Percentiles rank a stretch among this genome's conserved stretches.
Conservation (phyloP, 805 yeast species). For the Myxozyma monticola region DNA sequence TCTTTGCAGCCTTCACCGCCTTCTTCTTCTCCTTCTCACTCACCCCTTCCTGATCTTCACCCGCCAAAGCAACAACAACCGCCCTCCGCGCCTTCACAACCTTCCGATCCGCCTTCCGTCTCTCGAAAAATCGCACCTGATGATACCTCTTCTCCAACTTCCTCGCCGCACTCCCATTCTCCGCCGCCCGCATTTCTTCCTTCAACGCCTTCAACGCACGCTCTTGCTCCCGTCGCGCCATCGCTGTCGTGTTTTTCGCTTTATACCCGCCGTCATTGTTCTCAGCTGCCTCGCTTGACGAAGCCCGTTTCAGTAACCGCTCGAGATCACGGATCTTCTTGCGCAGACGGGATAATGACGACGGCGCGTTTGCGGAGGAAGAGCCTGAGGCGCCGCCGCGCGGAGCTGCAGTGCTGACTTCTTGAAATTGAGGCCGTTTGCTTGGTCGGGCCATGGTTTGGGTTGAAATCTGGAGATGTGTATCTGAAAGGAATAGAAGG, state of each 20-base stretch:
- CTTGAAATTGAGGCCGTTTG: neutral
- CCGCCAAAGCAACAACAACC: slow-evolving; percentile 2
- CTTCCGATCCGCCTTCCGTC: slow-evolving; percentile 32
- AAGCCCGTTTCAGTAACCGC: slow-evolving; percentile 56
- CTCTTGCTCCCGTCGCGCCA: slow-evolving; percentile 48
- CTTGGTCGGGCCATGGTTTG: neutral
- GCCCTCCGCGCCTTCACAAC: slow-evolving; percentile 13
- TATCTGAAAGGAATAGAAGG: too few species aligned
- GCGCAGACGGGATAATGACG: slow-evolving; percentile 51
- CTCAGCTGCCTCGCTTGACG: neutral
- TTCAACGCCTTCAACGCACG: slow-evolving; percentile 68
- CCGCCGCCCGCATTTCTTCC: slow-evolving; percentile 55
- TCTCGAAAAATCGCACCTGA: slow-evolving; percentile 78
- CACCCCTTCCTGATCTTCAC: neutral
- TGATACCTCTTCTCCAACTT: slow-evolving; percentile 73
- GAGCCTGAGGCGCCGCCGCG: neutral
- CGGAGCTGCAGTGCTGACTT: neutral
- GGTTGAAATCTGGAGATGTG: too few species aligned
- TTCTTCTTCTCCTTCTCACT: slow-evolving; percentile 4
- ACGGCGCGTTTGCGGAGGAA: neutral
- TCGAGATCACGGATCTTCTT: slow-evolving; percentile 86
- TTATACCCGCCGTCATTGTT: slow-evolving; percentile 54
- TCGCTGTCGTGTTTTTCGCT: slow-evolving; percentile 63
- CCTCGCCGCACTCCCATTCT: slow-evolving; percentile 48
- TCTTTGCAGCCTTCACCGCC: slow-evolving; percentile 6